These are phyloP conservation scores for Bothriochloa decipiens DNA, from an alignment of 176 grass and related monocot genomes.

Conservation along the genomic window DNA sequence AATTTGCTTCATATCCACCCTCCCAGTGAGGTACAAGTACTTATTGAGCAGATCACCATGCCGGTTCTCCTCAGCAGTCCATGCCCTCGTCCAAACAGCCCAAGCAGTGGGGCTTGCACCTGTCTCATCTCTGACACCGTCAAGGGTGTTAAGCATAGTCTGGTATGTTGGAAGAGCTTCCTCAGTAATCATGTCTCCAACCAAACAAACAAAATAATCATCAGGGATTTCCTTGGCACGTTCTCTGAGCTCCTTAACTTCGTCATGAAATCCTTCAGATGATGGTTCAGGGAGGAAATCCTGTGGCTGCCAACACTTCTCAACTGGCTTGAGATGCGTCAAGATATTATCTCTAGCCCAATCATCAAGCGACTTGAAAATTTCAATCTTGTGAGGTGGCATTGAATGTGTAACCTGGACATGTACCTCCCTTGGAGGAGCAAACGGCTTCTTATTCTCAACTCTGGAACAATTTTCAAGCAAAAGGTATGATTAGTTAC, in stretches of 20 bases:
- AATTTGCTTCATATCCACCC: slow-evolving; percentile 91
- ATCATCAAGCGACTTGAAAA: slow-evolving; percentile 84
- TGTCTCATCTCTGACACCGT: slow-evolving; percentile 92
- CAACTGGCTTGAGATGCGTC: slow-evolving; percentile 79
- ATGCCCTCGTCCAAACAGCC: slow-evolving; percentile 92
- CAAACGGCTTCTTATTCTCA: slow-evolving; percentile 73
- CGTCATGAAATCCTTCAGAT: slow-evolving; percentile 85
- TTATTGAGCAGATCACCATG: slow-evolving; percentile 97
- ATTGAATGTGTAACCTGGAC: slow-evolving; percentile 96
- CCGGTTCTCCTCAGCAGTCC: slow-evolving; percentile 99
- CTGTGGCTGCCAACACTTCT: slow-evolving; percentile 98
- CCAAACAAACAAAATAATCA: slow-evolving; percentile 89
- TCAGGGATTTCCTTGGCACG: slow-evolving; percentile 96
- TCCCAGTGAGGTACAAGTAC: slow-evolving; percentile 84
- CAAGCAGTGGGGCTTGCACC: slow-evolving; percentile 89
- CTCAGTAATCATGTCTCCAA: slow-evolving; percentile 98
- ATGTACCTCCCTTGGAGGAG: slow-evolving; percentile 77
- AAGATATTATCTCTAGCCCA: slow-evolving; percentile 88
- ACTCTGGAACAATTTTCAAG: slow-evolving; percentile 55
- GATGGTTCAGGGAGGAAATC: slow-evolving; percentile 93
- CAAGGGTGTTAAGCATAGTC: slow-evolving; percentile 96
- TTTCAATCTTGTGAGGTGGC: slow-evolving; percentile 87
- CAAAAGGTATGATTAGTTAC: slow-evolving; percentile 13
- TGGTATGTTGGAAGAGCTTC: slow-evolving; percentile 97
- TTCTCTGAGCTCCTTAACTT: slow-evolving; percentile 85